A percentile compares a stretch with the other conserved stretches of the same genome.
Conservation (phyloP, 345 rosid genomes). For the Zanthoxylum bungeanum region DNA sequence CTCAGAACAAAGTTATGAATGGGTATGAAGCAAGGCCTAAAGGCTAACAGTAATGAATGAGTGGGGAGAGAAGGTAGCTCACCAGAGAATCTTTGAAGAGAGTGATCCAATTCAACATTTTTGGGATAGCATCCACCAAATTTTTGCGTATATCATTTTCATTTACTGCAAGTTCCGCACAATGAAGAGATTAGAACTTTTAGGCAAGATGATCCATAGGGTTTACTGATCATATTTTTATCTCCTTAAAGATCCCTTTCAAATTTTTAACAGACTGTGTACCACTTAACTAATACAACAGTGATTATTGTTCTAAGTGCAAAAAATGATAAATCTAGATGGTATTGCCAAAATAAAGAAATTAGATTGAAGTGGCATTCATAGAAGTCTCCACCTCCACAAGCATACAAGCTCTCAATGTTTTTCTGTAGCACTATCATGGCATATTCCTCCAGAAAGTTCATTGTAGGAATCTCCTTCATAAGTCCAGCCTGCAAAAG, state of each 20-base stretch:
- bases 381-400: conserved; percentile 64
- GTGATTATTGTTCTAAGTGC: conserved; percentile 11
- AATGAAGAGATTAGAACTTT: conserved; percentile 21
- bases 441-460: conserved; percentile 65
- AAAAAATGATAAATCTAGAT: conserved; percentile 4
- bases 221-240: background rate
- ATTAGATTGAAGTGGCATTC: conserved; percentile 8
- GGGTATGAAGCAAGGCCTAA: background rate
- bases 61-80: conserved; percentile 4
- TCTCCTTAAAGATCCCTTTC: conserved; percentile 7
- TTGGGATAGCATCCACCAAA: conserved; percentile 70
- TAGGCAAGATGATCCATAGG: background rate
- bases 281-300: background rate
- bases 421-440: conserved; percentile 65
- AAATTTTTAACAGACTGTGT: background rate
- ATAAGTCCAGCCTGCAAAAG: conserved; percentile 70
- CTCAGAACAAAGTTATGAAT: background rate
- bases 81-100: conserved; percentile 73
- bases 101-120: conserved; percentile 66
- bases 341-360: conserved; percentile 1
- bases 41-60: conserved; percentile 11
- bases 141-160: conserved; percentile 68
- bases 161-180: conserved; percentile 49
- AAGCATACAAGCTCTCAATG: conserved; percentile 83
- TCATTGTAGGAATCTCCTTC: conserved; percentile 54